Evolutionary conservation across 73 alveolate species (phyloP).

Genomic region (Tetrahymena thermophila): DNA sequence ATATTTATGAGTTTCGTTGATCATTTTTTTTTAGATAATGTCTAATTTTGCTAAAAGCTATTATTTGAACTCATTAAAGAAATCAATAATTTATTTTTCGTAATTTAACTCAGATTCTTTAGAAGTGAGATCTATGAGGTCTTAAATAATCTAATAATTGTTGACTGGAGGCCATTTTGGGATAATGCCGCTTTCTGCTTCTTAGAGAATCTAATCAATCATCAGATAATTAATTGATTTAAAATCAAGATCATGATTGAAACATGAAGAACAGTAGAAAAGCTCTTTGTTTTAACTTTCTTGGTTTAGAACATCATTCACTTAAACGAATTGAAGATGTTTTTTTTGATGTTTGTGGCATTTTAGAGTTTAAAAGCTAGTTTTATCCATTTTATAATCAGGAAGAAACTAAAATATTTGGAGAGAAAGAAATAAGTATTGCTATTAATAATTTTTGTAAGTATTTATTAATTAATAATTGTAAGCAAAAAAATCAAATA

Average conservation of each 20-base stretch:
- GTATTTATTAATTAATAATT: too few relatives aligned
- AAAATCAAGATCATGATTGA: background rate
- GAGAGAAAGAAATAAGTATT: too few relatives aligned
- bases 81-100: background rate
- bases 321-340: background rate
- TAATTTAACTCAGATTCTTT: too few relatives aligned
- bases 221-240: background rate
- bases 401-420: too few relatives aligned
- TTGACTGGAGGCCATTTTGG: background rate
- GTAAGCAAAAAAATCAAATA: too few relatives aligned
- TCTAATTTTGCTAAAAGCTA: background rate
- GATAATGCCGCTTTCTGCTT: background rate
- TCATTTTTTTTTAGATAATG: background rate
- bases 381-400: too few relatives aligned
- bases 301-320: background rate
- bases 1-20: background rate
- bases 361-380: too few relatives aligned
- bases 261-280: background rate
- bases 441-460: too few relatives aligned
- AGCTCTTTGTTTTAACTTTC: too few relatives aligned
- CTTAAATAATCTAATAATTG: background rate
- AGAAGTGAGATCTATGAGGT: background rate
- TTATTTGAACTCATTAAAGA: background rate
- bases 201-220: background rate
- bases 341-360: background rate